These are phyloP conservation scores for Lentithecium fluviatile DNA, from an alignment of 495 filamentous ascomycete species.

Conservation along the genomic window DNA sequence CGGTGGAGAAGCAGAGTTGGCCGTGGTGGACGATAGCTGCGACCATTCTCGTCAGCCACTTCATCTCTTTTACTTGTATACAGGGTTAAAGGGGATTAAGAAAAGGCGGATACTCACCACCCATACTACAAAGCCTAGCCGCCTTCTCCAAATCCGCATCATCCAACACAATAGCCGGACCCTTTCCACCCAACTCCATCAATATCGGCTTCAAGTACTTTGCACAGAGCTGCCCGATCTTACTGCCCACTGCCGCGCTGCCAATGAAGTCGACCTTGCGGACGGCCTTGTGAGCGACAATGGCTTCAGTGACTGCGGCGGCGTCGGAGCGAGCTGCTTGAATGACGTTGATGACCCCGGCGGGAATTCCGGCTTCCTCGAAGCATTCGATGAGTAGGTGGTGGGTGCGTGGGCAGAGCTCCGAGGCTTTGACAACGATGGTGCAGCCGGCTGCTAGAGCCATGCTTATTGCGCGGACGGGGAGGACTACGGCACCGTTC, in stretches of 20 bases:
- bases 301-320: slow-evolving; percentile 51
- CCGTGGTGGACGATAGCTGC: slow-evolving; percentile 59
- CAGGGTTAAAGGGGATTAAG: too few relatives aligned
- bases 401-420: slow-evolving; percentile 71
- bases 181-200: slow-evolving; percentile 62
- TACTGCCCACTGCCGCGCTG: slow-evolving; percentile 54
- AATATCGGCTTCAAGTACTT: slow-evolving; percentile 65
- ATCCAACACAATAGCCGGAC: slow-evolving; percentile 56
- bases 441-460: slow-evolving; percentile 81
- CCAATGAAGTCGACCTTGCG: slow-evolving; percentile 64
- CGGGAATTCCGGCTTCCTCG: slow-evolving; percentile 68
- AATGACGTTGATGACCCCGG: slow-evolving; percentile 57
- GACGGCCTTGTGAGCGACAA: slow-evolving; percentile 56
- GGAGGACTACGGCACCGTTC: slow-evolving; percentile 44
- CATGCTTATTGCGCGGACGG: slow-evolving; percentile 54
- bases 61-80: too few relatives aligned
- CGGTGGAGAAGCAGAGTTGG: slow-evolving; percentile 89
- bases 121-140: slow-evolving; percentile 50
- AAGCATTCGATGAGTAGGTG: slow-evolving; percentile 67
- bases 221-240: slow-evolving; percentile 57
- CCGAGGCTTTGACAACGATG: slow-evolving; percentile 70
- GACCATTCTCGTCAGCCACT: not conserved
- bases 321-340: slow-evolving; percentile 54
- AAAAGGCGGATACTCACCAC: slow-evolving; percentile 28
- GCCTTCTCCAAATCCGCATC: slow-evolving; percentile 59